A percentile compares a stretch with the other conserved stretches of the same genome.
Conservation (phyloP, 306 rosid genomes). For the Lotus japonicus region DNA sequence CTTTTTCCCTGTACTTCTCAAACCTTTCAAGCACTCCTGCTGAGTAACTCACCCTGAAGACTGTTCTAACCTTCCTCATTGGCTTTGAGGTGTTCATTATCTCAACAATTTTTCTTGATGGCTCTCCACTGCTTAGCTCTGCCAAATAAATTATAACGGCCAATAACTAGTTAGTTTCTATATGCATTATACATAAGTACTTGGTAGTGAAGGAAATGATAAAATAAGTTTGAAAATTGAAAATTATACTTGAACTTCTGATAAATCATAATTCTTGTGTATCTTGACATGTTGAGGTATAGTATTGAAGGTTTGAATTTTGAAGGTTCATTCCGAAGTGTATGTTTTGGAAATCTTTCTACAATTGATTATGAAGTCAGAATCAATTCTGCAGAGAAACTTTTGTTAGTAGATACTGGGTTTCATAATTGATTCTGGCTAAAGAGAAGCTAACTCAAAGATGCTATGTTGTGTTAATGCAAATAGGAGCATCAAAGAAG, state of each 20-base stretch:
- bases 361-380: no score
- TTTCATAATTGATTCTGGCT: no score
- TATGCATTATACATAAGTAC: background rate
- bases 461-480: background rate
- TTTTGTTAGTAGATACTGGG: no score
- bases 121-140: slow-evolving; percentile 54
- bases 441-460: no score
- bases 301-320: background rate
- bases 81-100: slow-evolving; percentile 47
- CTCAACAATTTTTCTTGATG: slow-evolving; percentile 70
- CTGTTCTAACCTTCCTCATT: slow-evolving; percentile 36
- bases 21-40: slow-evolving; percentile 40
- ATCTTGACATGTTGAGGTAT: background rate
- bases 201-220: background rate
- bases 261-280: background rate
- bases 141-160: background rate
- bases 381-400: no score
- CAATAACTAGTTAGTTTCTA: background rate
- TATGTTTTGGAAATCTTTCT: no score
- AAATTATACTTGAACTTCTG: no score
- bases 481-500: slow-evolving; percentile 3
- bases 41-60: slow-evolving; percentile 52
- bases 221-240: no score
- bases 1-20: slow-evolving; percentile 62
- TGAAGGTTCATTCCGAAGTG: background rate